Percentiles rank a stretch among this genome's conserved stretches.
phyloP scores from a whole-genome alignment of 345 rosid genomes.

The Viola odorata region DNA sequence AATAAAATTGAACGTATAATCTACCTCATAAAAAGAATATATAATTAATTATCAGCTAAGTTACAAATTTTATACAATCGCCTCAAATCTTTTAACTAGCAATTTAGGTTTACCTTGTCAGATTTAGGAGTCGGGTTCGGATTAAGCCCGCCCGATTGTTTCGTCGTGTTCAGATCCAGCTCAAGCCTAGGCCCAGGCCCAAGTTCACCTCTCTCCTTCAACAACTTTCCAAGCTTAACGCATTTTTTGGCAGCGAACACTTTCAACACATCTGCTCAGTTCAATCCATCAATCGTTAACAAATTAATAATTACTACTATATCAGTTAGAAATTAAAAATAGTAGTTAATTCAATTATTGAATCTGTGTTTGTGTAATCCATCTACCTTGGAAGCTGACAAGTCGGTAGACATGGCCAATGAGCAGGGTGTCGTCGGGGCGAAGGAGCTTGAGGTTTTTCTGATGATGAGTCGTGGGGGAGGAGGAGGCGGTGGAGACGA shows the following conservation, averaged over 20 bases:
- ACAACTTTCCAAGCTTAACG: slow-evolving; percentile 61
- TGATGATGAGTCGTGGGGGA: slow-evolving; percentile 14
- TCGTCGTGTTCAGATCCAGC: background rate
- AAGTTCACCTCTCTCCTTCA: slow-evolving; percentile 44
- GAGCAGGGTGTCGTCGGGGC: slow-evolving; percentile 61
- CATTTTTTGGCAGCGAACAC: slow-evolving; percentile 70
- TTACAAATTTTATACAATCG: too few species aligned
- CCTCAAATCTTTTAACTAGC: too few species aligned
- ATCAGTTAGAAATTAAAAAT: too few species aligned
- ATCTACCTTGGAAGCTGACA: slow-evolving; percentile 67
- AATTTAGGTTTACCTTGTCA: slow-evolving; percentile 13
- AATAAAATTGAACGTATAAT: too few species aligned
- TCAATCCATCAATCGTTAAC: background rate
- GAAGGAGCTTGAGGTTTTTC: slow-evolving; percentile 79
- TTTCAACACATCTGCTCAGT: slow-evolving; percentile 55
- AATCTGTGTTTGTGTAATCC: background rate
- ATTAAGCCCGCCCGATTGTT: too few species aligned
- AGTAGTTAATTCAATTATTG: too few species aligned
- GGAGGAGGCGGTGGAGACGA: slow-evolving; percentile 35
- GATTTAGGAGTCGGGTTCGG: slow-evolving; percentile 16
- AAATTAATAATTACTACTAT: too few species aligned
- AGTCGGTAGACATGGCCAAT: slow-evolving; percentile 75
- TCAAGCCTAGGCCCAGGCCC: slow-evolving; percentile 1
- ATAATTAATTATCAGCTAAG: too few species aligned
- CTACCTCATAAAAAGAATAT: too few species aligned